Base-by-base conservation (phyloP, 345 rosid species). In the Dipteronia dyeriana region DNA sequence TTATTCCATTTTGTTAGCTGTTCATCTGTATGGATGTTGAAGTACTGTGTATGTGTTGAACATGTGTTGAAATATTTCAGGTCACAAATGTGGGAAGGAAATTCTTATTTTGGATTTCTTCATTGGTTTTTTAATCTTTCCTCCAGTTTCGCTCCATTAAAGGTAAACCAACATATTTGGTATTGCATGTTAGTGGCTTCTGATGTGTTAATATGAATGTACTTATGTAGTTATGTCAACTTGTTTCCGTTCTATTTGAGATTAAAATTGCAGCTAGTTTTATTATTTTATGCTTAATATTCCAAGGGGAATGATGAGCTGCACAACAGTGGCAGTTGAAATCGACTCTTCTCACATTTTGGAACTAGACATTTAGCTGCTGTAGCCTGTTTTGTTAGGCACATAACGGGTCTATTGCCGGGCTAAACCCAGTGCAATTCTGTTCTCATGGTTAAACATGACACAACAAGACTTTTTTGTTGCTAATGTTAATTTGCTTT, bases 71-170 rank as follows among this genome's bases (percentile, higher is more conserved):
- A 85, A 74, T 41, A 67, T 84, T 73, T 82, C 85, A 92, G 97
- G 85, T 93, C 90, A 89, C 89, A 87, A 84, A 84, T 82, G 73
- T 80, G 83, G 85, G 88, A 85, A 78, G 85, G 85, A 78, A 88
- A 80, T 74, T 79, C 75, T 79, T 76, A 84, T 75, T 75, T 87
- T 57, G 64, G 57, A 29, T 90, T 84, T 85, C 86, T 91, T 77
- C 86, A 60, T 49, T 84, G 93, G 95, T 81, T 91, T 82, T 75
- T 90, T 62, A 82, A 84, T 77, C 82, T 88, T 78, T 90, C 89
- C 66, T 90, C 94, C 59, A 79, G 91, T 76, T 86, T 90, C 79
- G 75, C 87, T 74, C 88, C 94, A 73, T 75, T 89, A 68, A 92
- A 89, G 98, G 98, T 85, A 82, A 70, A 45, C 49, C 73, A 66